Percentiles rank a stretch among this genome's conserved stretches.
phyloP scores from a whole-genome alignment of 306 rosid species.

The Rosa rugosa region DNA sequence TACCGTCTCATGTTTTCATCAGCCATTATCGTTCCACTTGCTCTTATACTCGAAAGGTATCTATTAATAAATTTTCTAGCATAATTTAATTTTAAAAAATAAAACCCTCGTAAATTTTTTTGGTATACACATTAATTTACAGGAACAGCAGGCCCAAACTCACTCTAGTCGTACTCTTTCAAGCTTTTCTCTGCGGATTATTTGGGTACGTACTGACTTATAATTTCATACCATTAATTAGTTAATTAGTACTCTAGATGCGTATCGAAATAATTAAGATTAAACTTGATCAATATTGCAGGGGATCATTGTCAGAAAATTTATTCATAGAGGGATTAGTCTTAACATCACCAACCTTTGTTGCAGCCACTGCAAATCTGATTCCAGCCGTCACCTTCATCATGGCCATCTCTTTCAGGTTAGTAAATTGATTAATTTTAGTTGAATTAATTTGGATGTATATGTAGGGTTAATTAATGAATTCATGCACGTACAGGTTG shows the following conservation, averaged over 20 bases:
- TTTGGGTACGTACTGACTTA: conserved; percentile 42
- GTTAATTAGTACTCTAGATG: neutral
- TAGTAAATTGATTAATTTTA: neutral
- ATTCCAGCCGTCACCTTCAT: conserved; percentile 28
- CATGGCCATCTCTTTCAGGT: conserved; percentile 17
- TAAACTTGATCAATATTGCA: neutral
- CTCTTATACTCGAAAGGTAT: conserved; percentile 37
- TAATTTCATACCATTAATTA: too few species aligned
- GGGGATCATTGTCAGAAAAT: conserved; percentile 30
- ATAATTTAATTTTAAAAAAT: too few species aligned
- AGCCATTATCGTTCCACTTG: conserved; percentile 38
- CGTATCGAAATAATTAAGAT: neutral
- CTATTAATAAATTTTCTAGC: too few species aligned
- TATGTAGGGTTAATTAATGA: neutral
- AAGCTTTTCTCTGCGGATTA: conserved; percentile 52
- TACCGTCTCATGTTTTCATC: conserved; percentile 55
- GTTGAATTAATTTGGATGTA: neutral
- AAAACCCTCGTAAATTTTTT: too few species aligned
- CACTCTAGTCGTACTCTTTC: conserved; percentile 43
- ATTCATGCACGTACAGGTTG: conserved; percentile 21
- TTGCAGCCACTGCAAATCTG: conserved; percentile 18
- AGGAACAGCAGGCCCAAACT: conserved; percentile 54
- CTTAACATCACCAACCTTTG: conserved; percentile 26
- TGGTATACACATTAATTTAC: neutral
- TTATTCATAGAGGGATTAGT: conserved; percentile 22